Conservation (phyloP, 805 yeast species). For the Ogataea haglerorum region DNA sequence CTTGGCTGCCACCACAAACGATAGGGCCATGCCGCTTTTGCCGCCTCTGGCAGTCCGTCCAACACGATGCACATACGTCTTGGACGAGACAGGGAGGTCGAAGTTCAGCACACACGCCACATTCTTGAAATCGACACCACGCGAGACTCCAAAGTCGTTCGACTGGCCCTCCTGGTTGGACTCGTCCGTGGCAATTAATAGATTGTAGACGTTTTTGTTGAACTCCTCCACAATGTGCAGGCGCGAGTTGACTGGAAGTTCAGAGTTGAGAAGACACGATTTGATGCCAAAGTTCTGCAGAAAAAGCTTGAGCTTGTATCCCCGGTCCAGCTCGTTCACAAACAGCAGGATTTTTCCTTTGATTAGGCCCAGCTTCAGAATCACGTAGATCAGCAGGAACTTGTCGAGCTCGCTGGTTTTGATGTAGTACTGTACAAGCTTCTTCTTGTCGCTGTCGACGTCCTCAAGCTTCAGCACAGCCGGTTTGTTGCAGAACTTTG, state of each 20-base stretch:
- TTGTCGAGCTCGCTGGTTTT: constrained; percentile 88
- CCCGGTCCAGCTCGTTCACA: constrained; percentile 93
- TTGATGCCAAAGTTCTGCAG: constrained; percentile 92
- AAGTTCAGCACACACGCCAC: constrained; percentile 96
- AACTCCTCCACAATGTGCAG: constrained; percentile 94
- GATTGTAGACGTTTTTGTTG: constrained; percentile 80
- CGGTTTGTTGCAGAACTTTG: constrained; percentile 75
- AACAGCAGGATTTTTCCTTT: constrained; percentile 89
- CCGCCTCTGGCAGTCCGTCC: constrained; percentile 99
- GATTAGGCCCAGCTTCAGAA: constrained; percentile 80
- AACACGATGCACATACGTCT: constrained; percentile 86
- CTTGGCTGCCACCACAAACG: constrained; percentile 81
- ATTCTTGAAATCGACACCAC: constrained; percentile 95
- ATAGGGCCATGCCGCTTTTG: constrained; percentile 88
- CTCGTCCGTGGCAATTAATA: constrained; percentile 95
- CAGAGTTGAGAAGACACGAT: constrained; percentile 85
- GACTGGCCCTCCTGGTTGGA: constrained; percentile 47
- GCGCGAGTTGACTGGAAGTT: constrained; percentile 88
- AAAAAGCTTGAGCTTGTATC: constrained; percentile 85
- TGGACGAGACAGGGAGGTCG: constrained; percentile 87
- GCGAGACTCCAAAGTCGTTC: constrained; percentile 84
- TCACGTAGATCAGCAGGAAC: constrained; percentile 84
- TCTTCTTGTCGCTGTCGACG: constrained; percentile 47
- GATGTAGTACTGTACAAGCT: constrained; percentile 81
- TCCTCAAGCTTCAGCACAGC: constrained; percentile 80